Percentiles rank a stretch among this genome's conserved stretches.
These are phyloP conservation scores for Kodamaea plutei DNA, from an alignment of 1,139 yeast species.

Conservation along the genomic window DNA sequence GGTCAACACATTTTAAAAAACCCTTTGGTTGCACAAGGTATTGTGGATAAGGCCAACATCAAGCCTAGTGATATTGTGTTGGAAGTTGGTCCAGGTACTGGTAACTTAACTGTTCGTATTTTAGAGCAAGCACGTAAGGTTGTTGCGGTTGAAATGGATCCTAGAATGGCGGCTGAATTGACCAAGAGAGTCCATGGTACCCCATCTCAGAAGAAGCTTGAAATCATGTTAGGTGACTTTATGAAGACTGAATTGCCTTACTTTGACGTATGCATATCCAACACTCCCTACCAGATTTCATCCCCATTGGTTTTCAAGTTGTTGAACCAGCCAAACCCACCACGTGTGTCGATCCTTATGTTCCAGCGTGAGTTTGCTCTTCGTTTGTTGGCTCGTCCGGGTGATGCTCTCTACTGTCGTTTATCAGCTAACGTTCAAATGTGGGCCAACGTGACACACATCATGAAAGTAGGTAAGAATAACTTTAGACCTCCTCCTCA, in stretches of 20 bases:
- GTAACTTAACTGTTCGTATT: constrained; percentile 90
- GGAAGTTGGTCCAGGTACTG: constrained; percentile 99
- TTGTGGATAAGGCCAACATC: constrained; percentile 92
- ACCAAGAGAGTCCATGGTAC: constrained; percentile 97
- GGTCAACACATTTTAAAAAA: constrained; percentile 97
- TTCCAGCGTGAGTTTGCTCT: constrained; percentile 96
- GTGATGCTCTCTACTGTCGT: constrained; percentile 87
- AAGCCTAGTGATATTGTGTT: constrained; percentile 89
- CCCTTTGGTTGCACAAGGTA: constrained; percentile 96
- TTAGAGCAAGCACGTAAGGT: constrained; percentile 89
- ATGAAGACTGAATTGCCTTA: constrained; percentile 95
- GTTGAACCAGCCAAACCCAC: constrained; percentile 88
- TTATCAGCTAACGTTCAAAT: constrained; percentile 94
- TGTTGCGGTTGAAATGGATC: constrained; percentile 96
- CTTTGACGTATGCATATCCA: constrained; percentile 92
- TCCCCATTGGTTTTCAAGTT: constrained; percentile 94
- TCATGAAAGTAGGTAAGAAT: constrained; percentile 96
- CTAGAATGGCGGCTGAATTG: constrained; percentile 98
- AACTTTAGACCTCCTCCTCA: constrained; percentile 98
- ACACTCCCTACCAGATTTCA: constrained; percentile 96
- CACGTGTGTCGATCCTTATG: constrained; percentile 93
- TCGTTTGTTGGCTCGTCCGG: constrained; percentile 90
- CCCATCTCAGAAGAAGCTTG: constrained; percentile 85
- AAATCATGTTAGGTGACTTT: constrained; percentile 89
- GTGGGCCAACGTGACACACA: constrained; percentile 99